Evolutionary conservation across 2,329 filamentous ascomycete genomes (phyloP).

Genomic region (Aspergillus sp.): DNA sequence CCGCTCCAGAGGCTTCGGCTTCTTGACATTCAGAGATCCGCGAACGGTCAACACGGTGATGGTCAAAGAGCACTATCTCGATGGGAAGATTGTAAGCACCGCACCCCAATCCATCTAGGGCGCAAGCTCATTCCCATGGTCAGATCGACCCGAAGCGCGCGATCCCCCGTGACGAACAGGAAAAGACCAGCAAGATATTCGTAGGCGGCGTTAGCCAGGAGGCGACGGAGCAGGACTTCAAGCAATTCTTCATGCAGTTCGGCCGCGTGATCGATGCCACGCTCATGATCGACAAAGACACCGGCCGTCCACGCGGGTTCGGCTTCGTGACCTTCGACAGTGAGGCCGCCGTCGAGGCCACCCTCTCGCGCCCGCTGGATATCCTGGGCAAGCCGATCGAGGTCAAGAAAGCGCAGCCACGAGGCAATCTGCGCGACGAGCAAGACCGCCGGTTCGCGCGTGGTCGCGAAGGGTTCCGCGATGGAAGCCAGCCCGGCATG

Average conservation of each 20-base stretch:
- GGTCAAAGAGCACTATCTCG: conserved; percentile 97
- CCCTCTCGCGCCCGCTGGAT: conserved; percentile 72
- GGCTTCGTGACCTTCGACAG: conserved; percentile 98
- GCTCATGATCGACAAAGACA: conserved; percentile 99
- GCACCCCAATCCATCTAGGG: conserved; percentile 9
- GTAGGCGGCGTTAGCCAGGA: conserved; percentile 97
- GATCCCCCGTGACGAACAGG: conserved; percentile 94
- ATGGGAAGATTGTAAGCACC: conserved; percentile 84
- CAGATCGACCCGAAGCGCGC: conserved; percentile 94
- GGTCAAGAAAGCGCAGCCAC: conserved; percentile 93
- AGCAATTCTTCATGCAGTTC: conserved; percentile 93
- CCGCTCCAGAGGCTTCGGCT: conserved; percentile 89
- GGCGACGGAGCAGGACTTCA: conserved; percentile 91
- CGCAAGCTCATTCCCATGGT: background rate
- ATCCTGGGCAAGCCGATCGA: conserved; percentile 96
- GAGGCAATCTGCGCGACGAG: conserved; percentile 87
- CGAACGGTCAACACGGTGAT: conserved; percentile 98
- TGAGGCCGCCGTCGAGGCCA: conserved; percentile 87
- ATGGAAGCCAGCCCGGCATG: conserved; percentile 27
- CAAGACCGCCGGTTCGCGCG: conserved; percentile 54
- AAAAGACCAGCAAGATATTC: conserved; percentile 97
- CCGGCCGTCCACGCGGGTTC: conserved; percentile 89
- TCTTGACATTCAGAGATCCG: conserved; percentile 93
- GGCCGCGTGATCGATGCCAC: conserved; percentile 94
- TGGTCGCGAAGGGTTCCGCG: conserved; percentile 32